phyloP scores from a whole-genome alignment of 345 rosid genomes.

The Pelargonium nanum region DNA sequence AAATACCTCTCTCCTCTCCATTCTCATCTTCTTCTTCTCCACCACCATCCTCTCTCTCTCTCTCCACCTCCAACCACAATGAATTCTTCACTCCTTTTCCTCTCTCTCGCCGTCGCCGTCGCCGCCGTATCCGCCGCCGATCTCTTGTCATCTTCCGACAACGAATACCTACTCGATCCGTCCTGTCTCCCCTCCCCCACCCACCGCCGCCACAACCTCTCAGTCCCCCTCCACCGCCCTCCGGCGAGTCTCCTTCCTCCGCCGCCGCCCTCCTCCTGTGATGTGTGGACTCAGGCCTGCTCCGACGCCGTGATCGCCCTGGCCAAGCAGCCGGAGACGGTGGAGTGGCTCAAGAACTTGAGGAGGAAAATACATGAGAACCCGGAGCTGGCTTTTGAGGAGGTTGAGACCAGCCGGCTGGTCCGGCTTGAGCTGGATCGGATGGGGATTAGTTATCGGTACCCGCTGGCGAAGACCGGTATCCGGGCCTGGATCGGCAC shows the following conservation, averaged over 20 bases:
- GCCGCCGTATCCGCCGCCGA: too few species aligned
- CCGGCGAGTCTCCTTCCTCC: slow-evolving; percentile 1
- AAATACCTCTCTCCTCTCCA: too few species aligned
- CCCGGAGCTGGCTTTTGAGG: slow-evolving; percentile 73
- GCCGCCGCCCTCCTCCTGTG: slow-evolving; percentile 6
- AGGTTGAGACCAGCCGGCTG: slow-evolving; percentile 48
- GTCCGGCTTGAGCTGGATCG: slow-evolving; percentile 46
- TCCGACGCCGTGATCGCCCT: slow-evolving; percentile 27
- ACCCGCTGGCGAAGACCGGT: slow-evolving; percentile 66
- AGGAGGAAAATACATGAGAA: slow-evolving; percentile 67
- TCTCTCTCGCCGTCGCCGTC: too few species aligned
- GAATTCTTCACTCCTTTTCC: too few species aligned
- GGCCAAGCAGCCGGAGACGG: slow-evolving; percentile 33
- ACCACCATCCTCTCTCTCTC: too few species aligned
- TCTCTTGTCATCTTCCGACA: too few species aligned
- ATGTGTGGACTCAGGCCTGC: slow-evolving; percentile 21
- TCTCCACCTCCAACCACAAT: too few species aligned
- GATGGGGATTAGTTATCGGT: slow-evolving; percentile 37
- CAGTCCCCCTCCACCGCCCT: slow-evolving; percentile 2
- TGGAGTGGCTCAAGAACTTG: slow-evolving; percentile 39
- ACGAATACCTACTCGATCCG: too few species aligned
- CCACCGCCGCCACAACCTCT: background rate
- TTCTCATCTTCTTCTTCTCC: too few species aligned
- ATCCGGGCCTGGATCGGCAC: slow-evolving; percentile 67
- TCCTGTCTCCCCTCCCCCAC: background rate